Percentiles rank a stretch among this genome's conserved stretches.
phyloP scores from a whole-genome alignment of 2,329 filamentous ascomycete species.

The Arthrinium phaeospermum region DNA sequence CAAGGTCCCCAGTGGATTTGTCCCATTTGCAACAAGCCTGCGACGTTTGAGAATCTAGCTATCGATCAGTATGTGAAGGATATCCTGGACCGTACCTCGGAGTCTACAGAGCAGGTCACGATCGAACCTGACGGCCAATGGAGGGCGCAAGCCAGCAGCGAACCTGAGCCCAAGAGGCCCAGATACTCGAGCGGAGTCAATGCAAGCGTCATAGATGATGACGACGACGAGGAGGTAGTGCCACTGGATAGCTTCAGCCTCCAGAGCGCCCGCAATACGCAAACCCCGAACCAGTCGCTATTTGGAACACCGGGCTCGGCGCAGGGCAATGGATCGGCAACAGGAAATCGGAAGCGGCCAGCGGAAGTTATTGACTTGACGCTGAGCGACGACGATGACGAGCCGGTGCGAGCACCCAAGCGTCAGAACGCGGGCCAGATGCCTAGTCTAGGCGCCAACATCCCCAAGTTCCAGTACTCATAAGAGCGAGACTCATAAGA shows the following conservation, averaged over 20 bases:
- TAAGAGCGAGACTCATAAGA: constrained; percentile 5
- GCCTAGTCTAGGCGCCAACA: constrained; percentile 15
- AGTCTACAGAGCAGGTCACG: constrained; percentile 80
- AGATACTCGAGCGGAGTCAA: constrained; percentile 27
- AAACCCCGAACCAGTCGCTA: constrained; percentile 44
- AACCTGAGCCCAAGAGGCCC: constrained; percentile 37
- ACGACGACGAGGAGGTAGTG: constrained; percentile 59
- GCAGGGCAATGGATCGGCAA: constrained; percentile 17
- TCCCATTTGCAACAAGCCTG: constrained; percentile 85
- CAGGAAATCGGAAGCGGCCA: constrained; percentile 30
- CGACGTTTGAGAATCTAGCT: constrained; percentile 80
- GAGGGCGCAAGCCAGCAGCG: constrained; percentile 49
- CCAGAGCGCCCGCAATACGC: constrained; percentile 40
- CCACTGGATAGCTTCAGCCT: constrained; percentile 51
- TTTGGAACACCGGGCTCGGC: constrained; percentile 26
- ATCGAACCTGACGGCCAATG: constrained; percentile 88
- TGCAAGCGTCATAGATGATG: constrained; percentile 39
- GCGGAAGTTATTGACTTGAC: constrained; percentile 63
- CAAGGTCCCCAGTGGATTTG: constrained; percentile 98
- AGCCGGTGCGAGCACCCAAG: constrained; percentile 50
- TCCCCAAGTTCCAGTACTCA: constrained; percentile 19
- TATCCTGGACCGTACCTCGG: constrained; percentile 77
- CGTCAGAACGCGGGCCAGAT: constrained; percentile 40
- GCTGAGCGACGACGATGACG: constrained; percentile 56
- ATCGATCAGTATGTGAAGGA: constrained; percentile 90